Evolutionary conservation across 2,329 filamentous ascomycete species (phyloP).

Genomic region (Fusarium bulbicola): DNA sequence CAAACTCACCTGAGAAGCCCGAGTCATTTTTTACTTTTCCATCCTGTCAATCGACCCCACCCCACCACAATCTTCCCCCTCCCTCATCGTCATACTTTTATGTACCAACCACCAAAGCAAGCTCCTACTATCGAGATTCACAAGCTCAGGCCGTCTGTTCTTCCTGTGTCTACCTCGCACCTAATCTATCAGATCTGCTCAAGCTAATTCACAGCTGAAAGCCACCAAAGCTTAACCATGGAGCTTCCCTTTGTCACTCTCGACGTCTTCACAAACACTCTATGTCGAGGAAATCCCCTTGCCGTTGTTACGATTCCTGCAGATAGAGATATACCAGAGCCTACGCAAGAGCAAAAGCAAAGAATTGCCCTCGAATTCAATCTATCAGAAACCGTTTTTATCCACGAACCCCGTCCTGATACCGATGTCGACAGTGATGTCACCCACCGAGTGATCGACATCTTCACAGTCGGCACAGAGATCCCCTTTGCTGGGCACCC

Average conservation of each 20-base stretch:
- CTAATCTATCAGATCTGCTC: constrained; percentile 1
- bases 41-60: constrained; percentile 11
- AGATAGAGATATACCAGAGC: constrained; percentile 39
- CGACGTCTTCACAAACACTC: constrained; percentile 65
- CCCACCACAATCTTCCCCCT: constrained; percentile 21
- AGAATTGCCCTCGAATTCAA: constrained; percentile 70
- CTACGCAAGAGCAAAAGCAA: constrained; percentile 65
- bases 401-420: constrained; percentile 57
- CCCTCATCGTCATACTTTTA: constrained; percentile 20
- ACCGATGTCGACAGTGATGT: constrained; percentile 42
- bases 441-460: constrained; percentile 60
- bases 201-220: constrained; percentile 1
- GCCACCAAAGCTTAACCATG: constrained; percentile 44
- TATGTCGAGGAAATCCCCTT: constrained; percentile 67
- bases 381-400: constrained; percentile 70
- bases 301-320: constrained; percentile 65
- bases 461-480: constrained; percentile 65
- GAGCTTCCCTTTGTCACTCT: constrained; percentile 62
- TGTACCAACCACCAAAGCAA: background rate
- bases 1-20: background rate
- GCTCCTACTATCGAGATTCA: constrained; percentile 19
- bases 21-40: constrained; percentile 24
- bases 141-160: constrained; percentile 1
- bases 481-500: constrained; percentile 71
- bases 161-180: background rate